These are phyloP conservation scores for Juglanconis juglandina DNA, from an alignment of 2,329 filamentous ascomycete species.

Conservation along the genomic window DNA sequence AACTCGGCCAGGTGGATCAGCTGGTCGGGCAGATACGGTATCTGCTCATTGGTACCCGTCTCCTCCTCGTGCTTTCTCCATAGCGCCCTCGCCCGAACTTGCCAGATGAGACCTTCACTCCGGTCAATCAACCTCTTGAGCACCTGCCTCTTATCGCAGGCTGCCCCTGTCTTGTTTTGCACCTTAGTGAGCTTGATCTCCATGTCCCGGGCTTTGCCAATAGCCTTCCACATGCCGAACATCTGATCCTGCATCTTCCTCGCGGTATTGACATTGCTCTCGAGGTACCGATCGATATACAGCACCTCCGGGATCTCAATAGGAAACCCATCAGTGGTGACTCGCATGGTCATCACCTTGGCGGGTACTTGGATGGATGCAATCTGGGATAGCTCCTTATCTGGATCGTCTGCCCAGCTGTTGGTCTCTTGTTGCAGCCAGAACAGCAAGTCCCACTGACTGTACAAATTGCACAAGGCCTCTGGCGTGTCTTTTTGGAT, in stretches of 20 bases:
- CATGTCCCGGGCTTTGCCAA: constrained; percentile 14
- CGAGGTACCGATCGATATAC: constrained; percentile 25
- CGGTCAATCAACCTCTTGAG: constrained; percentile 21
- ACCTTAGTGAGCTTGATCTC: constrained; percentile 3
- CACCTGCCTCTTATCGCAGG: constrained; percentile 15
- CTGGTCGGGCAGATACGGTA: constrained; percentile 23
- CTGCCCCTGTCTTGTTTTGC: constrained; percentile 3
- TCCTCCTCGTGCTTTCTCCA: constrained; percentile 22
- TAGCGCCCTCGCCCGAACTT: constrained; percentile 18
- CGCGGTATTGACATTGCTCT: constrained; percentile 19
- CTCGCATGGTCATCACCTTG: constrained; percentile 20
- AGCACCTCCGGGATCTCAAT: constrained; percentile 24
- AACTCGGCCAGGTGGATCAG: constrained; percentile 19
- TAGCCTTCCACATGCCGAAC: constrained; percentile 8
- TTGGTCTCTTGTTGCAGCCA: constrained; percentile 22
- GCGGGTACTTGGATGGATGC: constrained; percentile 14
- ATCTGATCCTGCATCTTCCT: constrained; percentile 20
- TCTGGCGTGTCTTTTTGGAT: constrained; percentile 83
- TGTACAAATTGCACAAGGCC: constrained; percentile 53
- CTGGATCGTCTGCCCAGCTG: background rate
- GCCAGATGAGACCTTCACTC: constrained; percentile 21
- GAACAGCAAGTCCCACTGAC: constrained; percentile 33
- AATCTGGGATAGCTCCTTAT: constrained; percentile 7
- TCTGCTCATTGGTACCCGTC: constrained; percentile 12
- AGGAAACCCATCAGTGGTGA: constrained; percentile 16